Evolutionary conservation across 768 basidiomycete genomes (phyloP).

Genomic region (Podaxis pistillaris): DNA sequence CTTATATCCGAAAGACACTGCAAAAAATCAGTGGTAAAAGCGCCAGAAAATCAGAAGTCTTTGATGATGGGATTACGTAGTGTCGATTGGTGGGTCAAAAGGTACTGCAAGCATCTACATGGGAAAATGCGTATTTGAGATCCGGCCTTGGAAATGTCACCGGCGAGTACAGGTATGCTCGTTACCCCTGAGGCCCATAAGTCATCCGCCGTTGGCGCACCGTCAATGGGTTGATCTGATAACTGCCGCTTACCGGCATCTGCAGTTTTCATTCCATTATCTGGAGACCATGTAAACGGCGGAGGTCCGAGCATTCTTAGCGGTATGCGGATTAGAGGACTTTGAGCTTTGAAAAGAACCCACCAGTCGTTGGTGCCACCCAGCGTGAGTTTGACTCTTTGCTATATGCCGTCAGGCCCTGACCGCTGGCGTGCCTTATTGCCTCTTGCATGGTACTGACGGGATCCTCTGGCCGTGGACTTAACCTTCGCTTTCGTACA

Average conservation of each 20-base stretch:
- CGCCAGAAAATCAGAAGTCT: too few species aligned
- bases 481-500: too few species aligned
- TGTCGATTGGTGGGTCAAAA: too few species aligned
- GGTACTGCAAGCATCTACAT: not conserved
- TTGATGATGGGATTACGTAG: too few species aligned
- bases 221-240: too few species aligned
- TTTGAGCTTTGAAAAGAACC: not conserved
- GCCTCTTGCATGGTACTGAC: too few species aligned
- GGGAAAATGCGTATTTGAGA: not conserved
- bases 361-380: not conserved
- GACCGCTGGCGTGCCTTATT: too few species aligned
- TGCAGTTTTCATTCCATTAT: not conserved
- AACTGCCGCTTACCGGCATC: not conserved
- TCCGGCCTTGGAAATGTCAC: not conserved
- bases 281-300: not conserved
- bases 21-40: not conserved
- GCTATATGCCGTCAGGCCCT: too few species aligned
- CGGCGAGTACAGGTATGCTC: not conserved
- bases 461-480: too few species aligned
- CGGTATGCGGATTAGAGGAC: not conserved
- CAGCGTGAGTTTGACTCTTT: too few species aligned
- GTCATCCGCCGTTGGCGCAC: too few species aligned
- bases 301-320: not conserved
- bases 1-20: not conserved
- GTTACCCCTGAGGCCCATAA: too few species aligned